Percentiles rank a stretch among this genome's conserved stretches.
These are phyloP conservation scores for Schwanniomyces vanrijiae DNA, from an alignment of 805 yeast genomes.

Conservation along the genomic window DNA sequence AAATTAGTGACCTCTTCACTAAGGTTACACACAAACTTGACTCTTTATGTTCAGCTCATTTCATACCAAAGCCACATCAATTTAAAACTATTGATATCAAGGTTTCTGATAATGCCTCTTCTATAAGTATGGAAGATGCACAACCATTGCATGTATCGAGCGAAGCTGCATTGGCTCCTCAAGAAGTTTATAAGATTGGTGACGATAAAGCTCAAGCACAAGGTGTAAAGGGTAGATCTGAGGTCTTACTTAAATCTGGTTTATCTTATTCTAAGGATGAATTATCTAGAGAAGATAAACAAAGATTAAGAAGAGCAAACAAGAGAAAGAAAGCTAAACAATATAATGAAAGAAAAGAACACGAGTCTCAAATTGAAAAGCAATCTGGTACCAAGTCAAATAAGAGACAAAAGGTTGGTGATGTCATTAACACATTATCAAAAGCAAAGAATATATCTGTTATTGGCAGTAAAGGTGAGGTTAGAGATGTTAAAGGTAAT, in stretches of 20 bases:
- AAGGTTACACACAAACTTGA: conserved; percentile 72
- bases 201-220: conserved; percentile 35
- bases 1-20: conserved; percentile 65
- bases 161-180: conserved; percentile 86
- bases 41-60: conserved; percentile 90
- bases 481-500: conserved; percentile 71
- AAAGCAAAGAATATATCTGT: conserved; percentile 77
- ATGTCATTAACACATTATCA: conserved; percentile 67
- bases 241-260: conserved; percentile 74
- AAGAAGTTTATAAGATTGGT: conserved; percentile 72
- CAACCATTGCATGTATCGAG: conserved; percentile 83
- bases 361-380: conserved; percentile 25
- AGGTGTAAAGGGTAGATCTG: conserved; percentile 38
- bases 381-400: conserved; percentile 19
- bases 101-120: conserved; percentile 61
- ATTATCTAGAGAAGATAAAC: conserved; percentile 79
- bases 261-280: conserved; percentile 80
- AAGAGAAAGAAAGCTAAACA: conserved; percentile 76
- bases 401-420: conserved; percentile 58
- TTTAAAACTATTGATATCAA: conserved; percentile 72
- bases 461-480: conserved; percentile 73
- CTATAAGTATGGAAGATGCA: conserved; percentile 92
- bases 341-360: conserved; percentile 34
- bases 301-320: conserved; percentile 80
- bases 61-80: conserved; percentile 86